Evolutionary conservation across 2,329 filamentous ascomycete species (phyloP).

Genomic region (Monilinia fructicola): DNA sequence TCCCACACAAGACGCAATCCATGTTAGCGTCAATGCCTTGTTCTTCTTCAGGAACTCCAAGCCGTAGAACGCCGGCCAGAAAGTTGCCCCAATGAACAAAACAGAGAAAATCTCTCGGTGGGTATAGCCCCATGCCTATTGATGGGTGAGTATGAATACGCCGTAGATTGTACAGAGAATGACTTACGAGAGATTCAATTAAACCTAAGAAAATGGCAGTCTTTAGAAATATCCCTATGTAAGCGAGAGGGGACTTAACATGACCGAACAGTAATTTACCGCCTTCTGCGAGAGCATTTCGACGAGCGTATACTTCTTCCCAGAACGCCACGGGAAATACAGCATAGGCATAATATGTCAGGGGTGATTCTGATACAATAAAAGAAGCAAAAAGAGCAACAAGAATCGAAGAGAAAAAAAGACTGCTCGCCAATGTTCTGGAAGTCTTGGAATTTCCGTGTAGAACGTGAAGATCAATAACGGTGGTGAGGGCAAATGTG

Average conservation of each 20-base stretch:
- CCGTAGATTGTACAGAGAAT: not conserved
- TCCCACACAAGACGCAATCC: constrained; percentile 71
- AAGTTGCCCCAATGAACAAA: constrained; percentile 71
- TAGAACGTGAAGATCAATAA: constrained; percentile 84
- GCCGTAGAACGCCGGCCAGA: constrained; percentile 79
- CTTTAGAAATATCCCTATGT: constrained; percentile 62
- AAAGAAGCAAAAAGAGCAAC: constrained; percentile 76
- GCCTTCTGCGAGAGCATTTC: constrained; percentile 67
- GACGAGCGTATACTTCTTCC: constrained; percentile 87
- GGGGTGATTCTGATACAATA: constrained; percentile 73
- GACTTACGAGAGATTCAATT: constrained; percentile 71
- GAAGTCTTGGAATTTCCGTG: constrained; percentile 65
- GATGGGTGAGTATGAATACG: constrained; percentile 4
- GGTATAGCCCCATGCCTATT: constrained; percentile 85
- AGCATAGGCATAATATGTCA: constrained; percentile 86
- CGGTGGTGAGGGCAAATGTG: constrained; percentile 83
- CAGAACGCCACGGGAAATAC: constrained; percentile 94
- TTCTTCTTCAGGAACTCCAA: constrained; percentile 69
- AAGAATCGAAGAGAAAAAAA: constrained; percentile 75
- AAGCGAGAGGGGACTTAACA: constrained; percentile 58
- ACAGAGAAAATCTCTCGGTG: constrained; percentile 82
- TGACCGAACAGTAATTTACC: constrained; percentile 67
- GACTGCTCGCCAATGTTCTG: constrained; percentile 57
- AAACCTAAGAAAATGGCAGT: constrained; percentile 67
- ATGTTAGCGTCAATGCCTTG: constrained; percentile 61